Conservation (phyloP, 1,139 yeast species). For the Lizanozyma gosingica region DNA sequence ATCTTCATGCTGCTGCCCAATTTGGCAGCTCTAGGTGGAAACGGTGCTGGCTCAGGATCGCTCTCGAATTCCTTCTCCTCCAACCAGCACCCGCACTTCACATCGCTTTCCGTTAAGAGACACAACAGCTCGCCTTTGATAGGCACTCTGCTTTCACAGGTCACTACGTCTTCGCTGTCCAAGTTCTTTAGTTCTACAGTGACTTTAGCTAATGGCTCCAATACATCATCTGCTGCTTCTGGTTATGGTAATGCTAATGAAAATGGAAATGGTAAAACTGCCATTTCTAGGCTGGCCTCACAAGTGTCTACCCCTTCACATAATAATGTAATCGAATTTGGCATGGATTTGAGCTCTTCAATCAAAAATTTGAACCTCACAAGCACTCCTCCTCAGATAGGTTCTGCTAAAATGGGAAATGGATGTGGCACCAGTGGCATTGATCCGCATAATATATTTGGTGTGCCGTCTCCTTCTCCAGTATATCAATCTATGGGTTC, state of each 20-base stretch:
- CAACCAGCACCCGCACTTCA: background rate
- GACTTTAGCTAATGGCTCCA: no score
- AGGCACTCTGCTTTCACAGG: constrained; percentile 3
- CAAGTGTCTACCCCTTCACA: background rate
- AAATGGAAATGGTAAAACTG: background rate
- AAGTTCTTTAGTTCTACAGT: constrained; percentile 4
- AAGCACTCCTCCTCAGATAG: background rate
- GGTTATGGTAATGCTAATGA: background rate
- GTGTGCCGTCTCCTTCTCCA: background rate
- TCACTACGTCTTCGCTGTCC: constrained; percentile 1
- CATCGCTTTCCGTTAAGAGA: constrained; percentile 3
- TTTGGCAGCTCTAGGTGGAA: background rate
- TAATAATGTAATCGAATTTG: background rate
- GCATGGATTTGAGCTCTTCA: background rate
- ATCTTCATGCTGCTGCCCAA: background rate
- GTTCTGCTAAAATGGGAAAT: background rate
- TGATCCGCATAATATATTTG: background rate
- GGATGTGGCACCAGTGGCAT: no score
- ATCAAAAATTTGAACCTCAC: background rate
- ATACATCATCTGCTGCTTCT: background rate
- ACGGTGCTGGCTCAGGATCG: background rate
- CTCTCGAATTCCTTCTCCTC: background rate
- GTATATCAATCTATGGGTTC: background rate
- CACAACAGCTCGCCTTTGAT: constrained; percentile 10
- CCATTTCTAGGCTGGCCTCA: background rate